Percentiles rank a stretch among this genome's conserved stretches.
Evolutionary conservation across 306 rosid genomes (phyloP).

Genomic region (Comarum palustre): DNA sequence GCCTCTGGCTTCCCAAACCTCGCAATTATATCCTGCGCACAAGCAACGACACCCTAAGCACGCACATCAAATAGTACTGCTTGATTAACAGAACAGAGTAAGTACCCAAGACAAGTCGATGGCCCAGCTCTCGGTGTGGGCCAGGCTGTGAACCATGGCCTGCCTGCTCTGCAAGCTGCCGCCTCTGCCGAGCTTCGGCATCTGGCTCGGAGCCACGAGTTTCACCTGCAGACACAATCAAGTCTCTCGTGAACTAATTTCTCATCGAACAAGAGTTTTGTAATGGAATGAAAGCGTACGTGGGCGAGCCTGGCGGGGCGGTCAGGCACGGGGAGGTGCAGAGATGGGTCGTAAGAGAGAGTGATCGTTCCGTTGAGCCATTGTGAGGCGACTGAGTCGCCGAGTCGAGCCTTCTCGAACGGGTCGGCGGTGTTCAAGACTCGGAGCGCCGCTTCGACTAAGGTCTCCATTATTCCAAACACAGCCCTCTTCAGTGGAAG

Average conservation of each 20-base stretch:
- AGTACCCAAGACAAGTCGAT: conserved; percentile 77
- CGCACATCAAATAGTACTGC: too few relatives aligned
- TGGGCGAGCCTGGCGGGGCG: conserved; percentile 75
- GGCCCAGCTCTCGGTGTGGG: conserved; percentile 94
- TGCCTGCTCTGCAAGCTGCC: conserved; percentile 89
- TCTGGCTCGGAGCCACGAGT: conserved; percentile 65
- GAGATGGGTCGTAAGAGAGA: conserved; percentile 44
- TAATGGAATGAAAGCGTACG: not conserved
- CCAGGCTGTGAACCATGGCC: conserved; percentile 80
- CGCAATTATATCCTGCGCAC: conserved; percentile 74
- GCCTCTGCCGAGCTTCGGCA: conserved; percentile 93
- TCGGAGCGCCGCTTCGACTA: conserved; percentile 72
- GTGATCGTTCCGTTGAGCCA: conserved; percentile 66
- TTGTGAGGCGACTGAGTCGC: conserved; percentile 55
- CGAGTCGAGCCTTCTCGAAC: conserved; percentile 72
- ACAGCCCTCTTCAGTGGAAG: too few relatives aligned
- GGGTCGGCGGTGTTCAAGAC: conserved; percentile 78
- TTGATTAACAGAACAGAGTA: too few relatives aligned
- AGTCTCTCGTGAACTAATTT: too few relatives aligned
- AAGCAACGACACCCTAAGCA: not conserved
- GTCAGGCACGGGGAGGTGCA: conserved; percentile 52
- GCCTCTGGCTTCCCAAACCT: conserved; percentile 77
- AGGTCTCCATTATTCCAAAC: conserved; percentile 24
- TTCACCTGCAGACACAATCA: conserved; percentile 42
- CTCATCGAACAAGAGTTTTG: too few relatives aligned